These are phyloP conservation scores for Geotrichum aggregatum DNA, from an alignment of 1,139 yeast species.

Conservation along the genomic window DNA sequence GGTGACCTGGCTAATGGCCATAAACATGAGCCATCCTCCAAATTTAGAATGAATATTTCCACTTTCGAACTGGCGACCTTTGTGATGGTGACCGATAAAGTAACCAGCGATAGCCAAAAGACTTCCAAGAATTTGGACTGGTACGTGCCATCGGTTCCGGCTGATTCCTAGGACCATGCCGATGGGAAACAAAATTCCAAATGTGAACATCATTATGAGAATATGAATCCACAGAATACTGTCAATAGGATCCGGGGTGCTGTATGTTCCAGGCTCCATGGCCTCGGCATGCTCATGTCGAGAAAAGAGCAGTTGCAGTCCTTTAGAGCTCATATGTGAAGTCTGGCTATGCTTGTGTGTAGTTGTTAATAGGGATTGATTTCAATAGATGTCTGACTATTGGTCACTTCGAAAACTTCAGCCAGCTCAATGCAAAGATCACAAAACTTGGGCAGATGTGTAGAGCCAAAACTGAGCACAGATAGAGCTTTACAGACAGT, in stretches of 20 bases:
- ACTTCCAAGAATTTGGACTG: constrained; percentile 39
- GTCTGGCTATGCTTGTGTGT: not conserved
- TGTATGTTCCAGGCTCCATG: constrained; percentile 19
- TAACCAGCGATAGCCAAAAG: constrained; percentile 39
- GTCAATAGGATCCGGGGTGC: constrained; percentile 22
- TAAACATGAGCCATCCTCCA: constrained; percentile 34
- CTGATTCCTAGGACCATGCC: constrained; percentile 44
- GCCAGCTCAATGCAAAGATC: not conserved
- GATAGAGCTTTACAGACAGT: not conserved
- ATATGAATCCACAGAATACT: constrained; percentile 39
- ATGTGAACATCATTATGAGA: constrained; percentile 38
- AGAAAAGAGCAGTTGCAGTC: constrained; percentile 10
- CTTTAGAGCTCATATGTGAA: constrained; percentile 11
- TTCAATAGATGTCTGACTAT: not conserved
- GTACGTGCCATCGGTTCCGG: constrained; percentile 39
- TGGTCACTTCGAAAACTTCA: constrained; percentile 7
- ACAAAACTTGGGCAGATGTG: not conserved
- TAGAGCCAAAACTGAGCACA: not conserved
- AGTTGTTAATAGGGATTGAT: not conserved
- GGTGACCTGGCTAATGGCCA: constrained; percentile 33
- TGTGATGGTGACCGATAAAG: constrained; percentile 41
- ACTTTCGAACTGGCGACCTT: constrained; percentile 38
- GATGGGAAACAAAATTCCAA: constrained; percentile 42
- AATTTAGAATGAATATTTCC: constrained; percentile 37
- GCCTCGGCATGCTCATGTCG: constrained; percentile 22